These are phyloP conservation scores for Xenosphaeropsis pyriputrescens DNA, from an alignment of 2,329 filamentous ascomycete genomes.

Conservation along the genomic window DNA sequence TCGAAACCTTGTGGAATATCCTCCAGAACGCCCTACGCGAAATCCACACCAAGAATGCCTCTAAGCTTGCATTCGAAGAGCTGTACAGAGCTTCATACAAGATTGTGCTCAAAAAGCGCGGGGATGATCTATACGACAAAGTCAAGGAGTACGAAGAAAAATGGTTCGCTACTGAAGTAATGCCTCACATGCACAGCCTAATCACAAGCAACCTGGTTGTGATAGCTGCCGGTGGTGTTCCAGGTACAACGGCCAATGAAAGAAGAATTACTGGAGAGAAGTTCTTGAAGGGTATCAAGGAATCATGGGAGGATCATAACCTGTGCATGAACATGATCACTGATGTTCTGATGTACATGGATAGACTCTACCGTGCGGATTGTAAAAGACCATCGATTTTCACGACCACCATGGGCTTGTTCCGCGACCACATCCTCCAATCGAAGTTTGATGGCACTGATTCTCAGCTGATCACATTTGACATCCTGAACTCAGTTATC, in stretches of 20 bases:
- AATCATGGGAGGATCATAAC: constrained; percentile 80
- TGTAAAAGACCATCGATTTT: constrained; percentile 66
- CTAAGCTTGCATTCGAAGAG: constrained; percentile 82
- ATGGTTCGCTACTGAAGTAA: constrained; percentile 67
- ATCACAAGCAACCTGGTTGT: constrained; percentile 53
- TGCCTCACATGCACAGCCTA: constrained; percentile 53
- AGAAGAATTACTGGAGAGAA: constrained; percentile 66
- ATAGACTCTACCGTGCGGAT: constrained; percentile 68
- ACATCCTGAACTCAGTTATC: constrained; percentile 67
- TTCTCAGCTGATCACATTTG: constrained; percentile 39
- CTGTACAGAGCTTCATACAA: constrained; percentile 91
- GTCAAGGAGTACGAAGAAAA: constrained; percentile 70
- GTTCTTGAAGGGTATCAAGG: constrained; percentile 63
- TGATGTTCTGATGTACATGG: constrained; percentile 95
- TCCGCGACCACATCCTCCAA: constrained; percentile 71
- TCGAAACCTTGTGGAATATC: constrained; percentile 71
- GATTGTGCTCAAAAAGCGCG: constrained; percentile 80
- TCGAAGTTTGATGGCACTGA: constrained; percentile 32
- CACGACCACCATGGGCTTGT: constrained; percentile 70
- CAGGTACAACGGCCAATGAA: constrained; percentile 57
- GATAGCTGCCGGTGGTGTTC: constrained; percentile 39
- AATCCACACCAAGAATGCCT: constrained; percentile 87
- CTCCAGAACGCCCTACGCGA: constrained; percentile 66
- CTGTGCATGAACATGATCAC: constrained; percentile 93
- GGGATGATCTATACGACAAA: constrained; percentile 63